phyloP scores from a whole-genome alignment of 2,329 filamentous ascomycete genomes.

The Hypoxylon sp. region DNA sequence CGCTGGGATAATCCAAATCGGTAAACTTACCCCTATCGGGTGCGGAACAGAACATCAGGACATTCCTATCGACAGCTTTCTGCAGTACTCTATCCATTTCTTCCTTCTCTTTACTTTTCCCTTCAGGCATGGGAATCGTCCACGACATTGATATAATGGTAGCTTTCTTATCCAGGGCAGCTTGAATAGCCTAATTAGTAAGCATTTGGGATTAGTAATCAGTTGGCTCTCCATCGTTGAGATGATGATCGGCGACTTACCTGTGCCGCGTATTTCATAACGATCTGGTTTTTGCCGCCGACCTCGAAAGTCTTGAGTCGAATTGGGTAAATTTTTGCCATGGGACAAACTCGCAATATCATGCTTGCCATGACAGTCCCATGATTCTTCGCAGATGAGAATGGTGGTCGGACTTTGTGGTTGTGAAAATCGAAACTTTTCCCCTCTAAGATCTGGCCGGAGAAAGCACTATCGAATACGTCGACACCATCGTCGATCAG shows the following conservation, averaged over 20 bases:
- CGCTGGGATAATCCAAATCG: conserved; percentile 16
- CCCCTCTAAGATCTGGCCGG: conserved; percentile 13
- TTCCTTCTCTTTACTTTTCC: conserved; percentile 6
- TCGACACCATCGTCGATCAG: conserved; percentile 19
- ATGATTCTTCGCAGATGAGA: conserved; percentile 22
- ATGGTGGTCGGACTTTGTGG: conserved; percentile 24
- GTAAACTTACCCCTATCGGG: conserved; percentile 12
- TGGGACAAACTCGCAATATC: conserved; percentile 25
- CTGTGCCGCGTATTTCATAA: conserved; percentile 13
- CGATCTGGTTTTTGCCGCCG: conserved; percentile 15
- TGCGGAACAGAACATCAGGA: conserved; percentile 23
- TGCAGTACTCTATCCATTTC: not conserved
- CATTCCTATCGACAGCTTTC: conserved; percentile 2
- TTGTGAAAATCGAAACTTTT: conserved; percentile 37
- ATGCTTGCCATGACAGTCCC: conserved; percentile 32
- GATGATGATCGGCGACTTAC: not conserved
- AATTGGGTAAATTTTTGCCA: conserved; percentile 28
- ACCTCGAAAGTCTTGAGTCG: conserved; percentile 12
- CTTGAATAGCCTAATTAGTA: conserved; percentile 12
- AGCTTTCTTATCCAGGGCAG: conserved; percentile 25
- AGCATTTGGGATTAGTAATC: not conserved
- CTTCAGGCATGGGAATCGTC: conserved; percentile 16
- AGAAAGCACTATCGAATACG: conserved; percentile 16
- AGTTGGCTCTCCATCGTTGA: not conserved
- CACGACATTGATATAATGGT: conserved; percentile 32